These are phyloP conservation scores for Aspergillus floridensis DNA, from an alignment of 2,329 filamentous ascomycete species.

Conservation along the genomic window DNA sequence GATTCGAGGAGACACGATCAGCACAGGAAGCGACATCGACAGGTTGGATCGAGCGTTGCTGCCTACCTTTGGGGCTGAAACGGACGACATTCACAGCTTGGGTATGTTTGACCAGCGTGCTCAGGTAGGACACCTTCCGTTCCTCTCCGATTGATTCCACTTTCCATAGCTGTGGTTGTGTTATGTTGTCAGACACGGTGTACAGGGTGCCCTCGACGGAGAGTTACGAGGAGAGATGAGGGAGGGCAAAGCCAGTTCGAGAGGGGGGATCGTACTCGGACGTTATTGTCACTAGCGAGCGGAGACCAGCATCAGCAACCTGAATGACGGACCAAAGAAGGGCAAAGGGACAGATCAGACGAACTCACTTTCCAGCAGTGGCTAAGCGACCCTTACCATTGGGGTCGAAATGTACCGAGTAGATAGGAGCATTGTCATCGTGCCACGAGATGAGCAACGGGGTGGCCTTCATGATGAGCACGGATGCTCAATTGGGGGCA, in stretches of 20 bases:
- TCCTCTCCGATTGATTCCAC: constrained; percentile 82
- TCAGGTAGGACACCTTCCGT: constrained; percentile 84
- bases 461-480: constrained; percentile 78
- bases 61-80: constrained; percentile 84
- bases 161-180: constrained; percentile 71
- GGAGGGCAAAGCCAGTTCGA: not conserved
- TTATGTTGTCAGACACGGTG: constrained; percentile 36
- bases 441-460: constrained; percentile 99
- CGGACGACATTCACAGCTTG: constrained; percentile 97
- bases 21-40: not conserved
- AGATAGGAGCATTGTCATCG: constrained; percentile 93
- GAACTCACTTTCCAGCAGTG: constrained; percentile 72
- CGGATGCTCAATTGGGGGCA: constrained; percentile 20
- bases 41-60: not conserved
- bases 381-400: constrained; percentile 87
- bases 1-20: constrained; percentile 22
- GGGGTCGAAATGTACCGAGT: constrained; percentile 95
- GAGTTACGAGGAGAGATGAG: constrained; percentile 8
- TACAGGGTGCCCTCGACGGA: constrained; percentile 2
- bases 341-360: not conserved
- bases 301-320: constrained; percentile 13
- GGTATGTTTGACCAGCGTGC: constrained; percentile 87
- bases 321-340: not conserved
- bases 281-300: constrained; percentile 72
- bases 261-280: constrained; percentile 63